Conservation (phyloP, 2,329 filamentous ascomycete genomes). For the Microdochium paspali region DNA sequence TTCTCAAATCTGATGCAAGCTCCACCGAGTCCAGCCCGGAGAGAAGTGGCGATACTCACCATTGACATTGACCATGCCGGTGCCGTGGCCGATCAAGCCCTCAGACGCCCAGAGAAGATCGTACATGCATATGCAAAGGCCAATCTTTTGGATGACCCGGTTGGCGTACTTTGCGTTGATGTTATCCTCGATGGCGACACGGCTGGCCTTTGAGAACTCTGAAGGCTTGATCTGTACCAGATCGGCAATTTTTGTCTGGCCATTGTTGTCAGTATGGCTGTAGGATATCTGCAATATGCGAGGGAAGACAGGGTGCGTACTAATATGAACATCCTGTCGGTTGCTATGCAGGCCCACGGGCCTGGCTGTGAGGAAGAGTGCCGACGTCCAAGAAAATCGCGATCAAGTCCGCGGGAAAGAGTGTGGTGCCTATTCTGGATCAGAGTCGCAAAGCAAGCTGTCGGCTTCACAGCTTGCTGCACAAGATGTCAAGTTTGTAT, state of each 20-base stretch:
- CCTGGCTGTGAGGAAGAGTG: no score
- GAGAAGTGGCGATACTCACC: no score
- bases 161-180: constrained; percentile 97
- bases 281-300: no score
- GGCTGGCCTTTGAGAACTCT: constrained; percentile 77
- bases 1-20: background rate
- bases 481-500: no score
- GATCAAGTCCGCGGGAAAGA: no score
- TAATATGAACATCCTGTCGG: constrained; percentile 48
- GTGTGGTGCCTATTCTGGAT: no score
- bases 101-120: constrained; percentile 85
- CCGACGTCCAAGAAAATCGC: no score
- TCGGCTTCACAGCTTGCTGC: no score
- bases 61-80: constrained; percentile 88
- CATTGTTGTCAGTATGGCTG: constrained; percentile 4
- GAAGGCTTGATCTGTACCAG: constrained; percentile 86
- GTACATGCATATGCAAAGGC: constrained; percentile 87
- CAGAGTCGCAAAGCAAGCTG: no score
- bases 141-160: constrained; percentile 83
- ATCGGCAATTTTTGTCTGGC: constrained; percentile 84
- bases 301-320: no score
- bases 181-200: constrained; percentile 84
- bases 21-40: no score
- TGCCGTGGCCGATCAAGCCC: constrained; percentile 87
- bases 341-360: no score